These are phyloP conservation scores for Solanum piurae DNA, from an alignment of 257 asterid genomes.

Conservation along the genomic window DNA sequence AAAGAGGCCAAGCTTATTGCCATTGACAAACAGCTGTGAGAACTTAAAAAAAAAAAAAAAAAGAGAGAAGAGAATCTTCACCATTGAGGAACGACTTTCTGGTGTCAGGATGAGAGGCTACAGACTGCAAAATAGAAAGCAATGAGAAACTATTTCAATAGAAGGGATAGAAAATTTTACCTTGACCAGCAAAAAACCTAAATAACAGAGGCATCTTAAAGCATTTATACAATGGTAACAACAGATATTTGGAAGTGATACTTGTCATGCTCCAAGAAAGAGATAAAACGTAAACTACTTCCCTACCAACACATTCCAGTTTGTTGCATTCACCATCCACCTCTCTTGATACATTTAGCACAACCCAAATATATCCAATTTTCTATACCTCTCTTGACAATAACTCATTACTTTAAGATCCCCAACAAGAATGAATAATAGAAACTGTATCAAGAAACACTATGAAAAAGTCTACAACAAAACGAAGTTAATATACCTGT, in stretches of 20 bases:
- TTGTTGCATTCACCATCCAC: not conserved
- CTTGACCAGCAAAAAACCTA: not conserved
- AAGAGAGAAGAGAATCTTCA: not conserved
- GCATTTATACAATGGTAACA: not conserved
- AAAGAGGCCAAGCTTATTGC: not conserved
- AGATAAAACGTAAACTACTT: not conserved
- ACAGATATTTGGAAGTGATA: not conserved
- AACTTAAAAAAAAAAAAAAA: not conserved
- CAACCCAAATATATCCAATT: not conserved
- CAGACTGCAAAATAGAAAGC: slow-evolving; percentile 20
- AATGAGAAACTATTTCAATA: not conserved
- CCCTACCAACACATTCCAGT: not conserved
- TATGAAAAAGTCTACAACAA: not conserved
- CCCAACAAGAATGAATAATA: not conserved
- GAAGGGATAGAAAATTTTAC: not conserved
- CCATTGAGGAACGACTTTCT: slow-evolving; percentile 18
- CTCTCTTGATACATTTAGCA: not conserved
- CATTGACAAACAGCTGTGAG: not conserved
- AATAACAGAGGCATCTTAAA: not conserved
- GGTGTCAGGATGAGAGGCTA: slow-evolving; percentile 24
- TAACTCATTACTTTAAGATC: not conserved
- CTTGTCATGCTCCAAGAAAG: not conserved
- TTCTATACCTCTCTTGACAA: not conserved
- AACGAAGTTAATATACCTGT: not conserved
- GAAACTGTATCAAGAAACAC: not conserved